Conservation (phyloP, 257 asterid genomes). For the Fraxinus excelsior region DNA sequence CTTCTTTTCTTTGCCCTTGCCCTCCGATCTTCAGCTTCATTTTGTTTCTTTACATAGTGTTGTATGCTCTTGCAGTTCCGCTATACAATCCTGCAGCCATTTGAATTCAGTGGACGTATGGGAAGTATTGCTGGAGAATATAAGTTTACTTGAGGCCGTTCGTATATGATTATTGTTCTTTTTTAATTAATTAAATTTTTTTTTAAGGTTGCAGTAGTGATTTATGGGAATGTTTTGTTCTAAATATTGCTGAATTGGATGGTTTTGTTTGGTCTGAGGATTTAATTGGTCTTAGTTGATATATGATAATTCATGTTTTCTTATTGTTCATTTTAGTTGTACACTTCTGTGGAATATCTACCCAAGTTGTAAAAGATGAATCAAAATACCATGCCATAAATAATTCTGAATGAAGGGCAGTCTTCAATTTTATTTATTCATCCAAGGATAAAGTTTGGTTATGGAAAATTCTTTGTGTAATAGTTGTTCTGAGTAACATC, state of each 20-base stretch:
- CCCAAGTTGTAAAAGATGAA: not conserved
- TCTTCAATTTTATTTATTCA: too few species aligned
- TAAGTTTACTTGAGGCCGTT: not conserved
- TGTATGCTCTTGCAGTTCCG: conserved; percentile 1
- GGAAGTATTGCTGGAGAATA: conserved; percentile 7
- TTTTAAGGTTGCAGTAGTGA: not conserved
- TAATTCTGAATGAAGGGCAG: not conserved
- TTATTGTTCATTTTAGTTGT: not conserved
- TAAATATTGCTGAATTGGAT: not conserved
- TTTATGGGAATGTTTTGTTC: not conserved
- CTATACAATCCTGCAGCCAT: conserved; percentile 3
- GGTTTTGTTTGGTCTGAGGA: not conserved
- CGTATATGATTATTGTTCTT: too few species aligned
- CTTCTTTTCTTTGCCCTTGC: conserved; percentile 1
- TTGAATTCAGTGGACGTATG: conserved; percentile 17
- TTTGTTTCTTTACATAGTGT: not conserved
- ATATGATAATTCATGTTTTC: not conserved
- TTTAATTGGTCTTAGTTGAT: not conserved
- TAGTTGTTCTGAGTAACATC: too few species aligned
- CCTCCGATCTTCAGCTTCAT: not conserved
- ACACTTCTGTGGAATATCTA: not conserved
- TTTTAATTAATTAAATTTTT: too few species aligned
- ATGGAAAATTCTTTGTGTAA: too few species aligned
- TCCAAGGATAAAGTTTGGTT: too few species aligned
- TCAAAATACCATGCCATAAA: not conserved